Evolutionary conservation across 1,284 basidiomycete genomes (phyloP).

Genomic region (Taiwanofungus camphoratus): DNA sequence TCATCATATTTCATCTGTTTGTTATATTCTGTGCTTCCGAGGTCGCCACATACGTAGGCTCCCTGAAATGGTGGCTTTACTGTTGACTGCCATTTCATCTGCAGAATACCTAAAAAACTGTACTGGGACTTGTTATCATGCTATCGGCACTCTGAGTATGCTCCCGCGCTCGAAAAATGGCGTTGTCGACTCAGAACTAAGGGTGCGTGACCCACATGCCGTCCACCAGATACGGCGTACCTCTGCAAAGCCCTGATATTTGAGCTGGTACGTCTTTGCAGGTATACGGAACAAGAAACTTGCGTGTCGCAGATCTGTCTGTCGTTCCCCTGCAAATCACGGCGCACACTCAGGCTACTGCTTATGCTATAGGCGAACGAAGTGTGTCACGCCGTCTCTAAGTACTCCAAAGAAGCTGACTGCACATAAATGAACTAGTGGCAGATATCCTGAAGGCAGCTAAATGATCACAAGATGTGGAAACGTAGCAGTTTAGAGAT

Average conservation of each 20-base stretch:
- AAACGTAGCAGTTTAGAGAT: no score
- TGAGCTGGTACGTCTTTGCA: not conserved
- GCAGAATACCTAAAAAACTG: constrained; percentile 15
- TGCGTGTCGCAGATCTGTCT: constrained; percentile 28
- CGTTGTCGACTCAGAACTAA: constrained; percentile 44
- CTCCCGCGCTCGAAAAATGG: constrained; percentile 43
- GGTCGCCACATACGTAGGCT: no score
- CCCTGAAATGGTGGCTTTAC: not conserved
- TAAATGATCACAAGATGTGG: no score
- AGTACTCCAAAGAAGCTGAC: no score
- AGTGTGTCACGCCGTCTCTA: no score
- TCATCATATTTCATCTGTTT: not conserved
- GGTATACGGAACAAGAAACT: constrained; percentile 29
- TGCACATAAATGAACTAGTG: no score
- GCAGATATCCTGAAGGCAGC: no score
- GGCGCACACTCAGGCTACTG: constrained; percentile 37
- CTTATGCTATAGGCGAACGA: constrained; percentile 29
- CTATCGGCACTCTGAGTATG: constrained; percentile 29
- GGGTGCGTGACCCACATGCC: constrained; percentile 14
- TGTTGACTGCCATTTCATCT: not conserved
- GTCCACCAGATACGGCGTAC: not conserved
- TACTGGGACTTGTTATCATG: constrained; percentile 11
- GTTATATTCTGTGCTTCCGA: no score
- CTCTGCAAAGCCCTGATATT: constrained; percentile 1
- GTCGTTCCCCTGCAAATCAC: constrained; percentile 21